phyloP scores from a whole-genome alignment of 2,329 filamentous ascomycete genomes.

The Ascochyta koolunga region DNA sequence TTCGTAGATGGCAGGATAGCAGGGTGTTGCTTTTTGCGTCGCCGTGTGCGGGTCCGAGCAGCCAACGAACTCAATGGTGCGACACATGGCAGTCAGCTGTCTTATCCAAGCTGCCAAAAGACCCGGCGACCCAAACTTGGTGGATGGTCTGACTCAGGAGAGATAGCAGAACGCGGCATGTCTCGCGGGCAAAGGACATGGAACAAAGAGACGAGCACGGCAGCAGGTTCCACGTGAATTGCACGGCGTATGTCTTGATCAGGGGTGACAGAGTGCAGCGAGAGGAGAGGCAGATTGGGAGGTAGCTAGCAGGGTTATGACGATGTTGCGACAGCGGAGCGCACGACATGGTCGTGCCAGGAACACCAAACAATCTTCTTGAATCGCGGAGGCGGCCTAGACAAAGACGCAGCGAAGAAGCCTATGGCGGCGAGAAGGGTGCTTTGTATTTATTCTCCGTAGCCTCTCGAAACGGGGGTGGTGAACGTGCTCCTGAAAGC shows the following conservation, averaged over 20 bases:
- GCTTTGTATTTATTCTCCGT: conserved; percentile 11
- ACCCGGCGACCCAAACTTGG: conserved; percentile 9
- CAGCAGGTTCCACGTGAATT: conserved; percentile 4
- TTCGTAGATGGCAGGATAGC: neutral
- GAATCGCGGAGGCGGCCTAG: conserved; percentile 3
- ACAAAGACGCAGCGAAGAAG: neutral
- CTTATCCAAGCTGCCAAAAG: conserved; percentile 5
- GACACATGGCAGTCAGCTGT: conserved; percentile 8
- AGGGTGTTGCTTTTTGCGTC: conserved; percentile 8
- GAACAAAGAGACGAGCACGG: neutral
- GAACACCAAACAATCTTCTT: conserved; percentile 17
- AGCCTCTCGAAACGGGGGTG: conserved; percentile 2
- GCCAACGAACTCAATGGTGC: conserved; percentile 9
- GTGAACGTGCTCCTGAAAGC: conserved; percentile 18
- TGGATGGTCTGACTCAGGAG: conserved; percentile 3
- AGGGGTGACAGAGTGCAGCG: conserved; percentile 3
- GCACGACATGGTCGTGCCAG: conserved; percentile 22
- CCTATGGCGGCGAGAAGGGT: neutral
- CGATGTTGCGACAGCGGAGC: conserved; percentile 10
- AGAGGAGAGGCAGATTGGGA: neutral
- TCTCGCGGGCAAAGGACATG: neutral
- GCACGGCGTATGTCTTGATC: neutral
- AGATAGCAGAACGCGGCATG: neutral
- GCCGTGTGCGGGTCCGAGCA: conserved; percentile 2
- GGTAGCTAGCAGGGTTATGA: conserved; percentile 1